phyloP scores from a whole-genome alignment of 2,329 filamentous ascomycete species.

The Sordariomycetes sp. region DNA sequence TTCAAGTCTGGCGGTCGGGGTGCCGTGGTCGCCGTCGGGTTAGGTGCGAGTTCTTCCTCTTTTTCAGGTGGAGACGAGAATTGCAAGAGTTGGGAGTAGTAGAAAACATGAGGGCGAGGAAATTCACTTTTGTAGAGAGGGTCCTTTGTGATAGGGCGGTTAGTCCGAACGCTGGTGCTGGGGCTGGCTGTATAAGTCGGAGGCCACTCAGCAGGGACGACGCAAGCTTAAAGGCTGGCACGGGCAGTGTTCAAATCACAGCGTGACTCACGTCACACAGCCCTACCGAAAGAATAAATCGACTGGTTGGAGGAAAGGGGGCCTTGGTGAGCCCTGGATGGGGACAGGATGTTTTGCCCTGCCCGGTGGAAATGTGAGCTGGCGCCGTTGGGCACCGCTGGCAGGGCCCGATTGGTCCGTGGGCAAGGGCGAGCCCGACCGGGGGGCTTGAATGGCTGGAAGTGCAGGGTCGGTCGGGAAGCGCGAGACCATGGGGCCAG shows the following conservation, averaged over 20 bases:
- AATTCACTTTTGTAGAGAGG: neutral
- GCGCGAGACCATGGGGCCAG: neutral
- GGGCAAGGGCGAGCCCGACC: neutral
- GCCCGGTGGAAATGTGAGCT: neutral
- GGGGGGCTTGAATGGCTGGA: neutral
- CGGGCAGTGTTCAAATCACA: neutral
- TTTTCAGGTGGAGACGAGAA: neutral
- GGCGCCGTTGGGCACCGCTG: neutral
- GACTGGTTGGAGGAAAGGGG: neutral
- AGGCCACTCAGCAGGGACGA: neutral
- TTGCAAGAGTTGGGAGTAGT: neutral
- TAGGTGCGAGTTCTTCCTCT: neutral
- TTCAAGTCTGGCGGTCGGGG: neutral
- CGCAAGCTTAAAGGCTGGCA: neutral
- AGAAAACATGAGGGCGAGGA: neutral
- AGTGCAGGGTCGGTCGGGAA: neutral
- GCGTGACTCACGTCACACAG: neutral
- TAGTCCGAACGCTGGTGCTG: too few relatives aligned
- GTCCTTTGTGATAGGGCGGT: neutral
- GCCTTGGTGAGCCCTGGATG: neutral
- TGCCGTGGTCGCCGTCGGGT: neutral
- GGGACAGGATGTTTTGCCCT: neutral
- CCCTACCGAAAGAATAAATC: neutral
- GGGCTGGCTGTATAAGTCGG: neutral
- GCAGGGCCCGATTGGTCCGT: neutral